A percentile compares a stretch with the other conserved stretches of the same genome.
phyloP scores from a whole-genome alignment of 2,329 filamentous ascomycete species.

The Anthostomella pinea region DNA sequence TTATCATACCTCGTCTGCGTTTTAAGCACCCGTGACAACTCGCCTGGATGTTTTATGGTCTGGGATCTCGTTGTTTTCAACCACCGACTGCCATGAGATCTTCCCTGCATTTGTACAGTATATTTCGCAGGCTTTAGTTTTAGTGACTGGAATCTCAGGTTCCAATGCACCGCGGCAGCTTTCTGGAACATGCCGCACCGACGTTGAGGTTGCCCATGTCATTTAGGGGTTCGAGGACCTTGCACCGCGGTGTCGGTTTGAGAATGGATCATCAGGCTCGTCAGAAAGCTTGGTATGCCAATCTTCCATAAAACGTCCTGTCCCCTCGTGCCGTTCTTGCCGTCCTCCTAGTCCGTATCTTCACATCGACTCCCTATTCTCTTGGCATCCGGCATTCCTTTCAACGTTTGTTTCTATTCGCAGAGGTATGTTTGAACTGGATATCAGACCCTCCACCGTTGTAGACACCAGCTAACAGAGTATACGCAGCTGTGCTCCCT shows the following conservation, averaged over 20 bases:
- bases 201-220: neutral
- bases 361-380: conserved; percentile 18
- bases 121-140: conserved; percentile 5
- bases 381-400: conserved; percentile 18
- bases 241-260: conserved; percentile 9
- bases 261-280: conserved; percentile 8
- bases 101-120: conserved; percentile 6
- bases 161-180: no score
- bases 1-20: conserved; percentile 17
- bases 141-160: conserved; percentile 1
- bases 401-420: conserved; percentile 21
- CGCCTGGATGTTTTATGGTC: neutral
- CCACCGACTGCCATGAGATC: conserved; percentile 12
- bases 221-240: conserved; percentile 12
- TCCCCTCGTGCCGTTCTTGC: conserved; percentile 10
- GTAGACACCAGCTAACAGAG: conserved; percentile 13
- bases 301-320: conserved; percentile 5
- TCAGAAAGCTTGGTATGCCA: conserved; percentile 1
- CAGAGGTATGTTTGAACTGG: conserved; percentile 22
- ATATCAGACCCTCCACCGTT: neutral
- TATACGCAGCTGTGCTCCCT: conserved; percentile 27
- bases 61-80: conserved; percentile 5
- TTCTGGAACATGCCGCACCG: neutral
- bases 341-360: conserved; percentile 13
- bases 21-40: conserved; percentile 2